phyloP scores from a whole-genome alignment of 495 filamentous ascomycete genomes.

The Thermochaetoides thermophila region DNA sequence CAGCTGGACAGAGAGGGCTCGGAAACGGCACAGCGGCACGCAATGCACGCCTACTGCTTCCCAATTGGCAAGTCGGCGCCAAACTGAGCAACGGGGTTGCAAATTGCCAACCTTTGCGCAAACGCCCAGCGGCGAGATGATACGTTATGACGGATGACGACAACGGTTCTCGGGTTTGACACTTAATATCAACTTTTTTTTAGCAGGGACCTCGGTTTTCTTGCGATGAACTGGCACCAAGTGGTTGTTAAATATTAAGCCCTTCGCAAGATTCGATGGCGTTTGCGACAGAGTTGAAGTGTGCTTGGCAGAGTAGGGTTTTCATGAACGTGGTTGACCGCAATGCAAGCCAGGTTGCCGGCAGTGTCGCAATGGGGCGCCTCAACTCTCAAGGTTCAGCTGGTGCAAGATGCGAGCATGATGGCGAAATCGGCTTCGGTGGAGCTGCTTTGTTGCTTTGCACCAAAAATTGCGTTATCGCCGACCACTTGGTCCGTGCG shows the following conservation, averaged over 20 bases:
- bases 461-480: conserved; percentile 23
- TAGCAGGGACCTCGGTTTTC: no score
- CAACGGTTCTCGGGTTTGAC: no score
- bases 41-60: conserved; percentile 14
- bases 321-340: background rate
- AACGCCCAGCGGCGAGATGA: no score
- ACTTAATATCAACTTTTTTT: no score
- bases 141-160: background rate
- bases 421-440: conserved; percentile 20
- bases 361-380: no score
- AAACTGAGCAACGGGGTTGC: no score
- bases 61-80: conserved; percentile 12
- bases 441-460: conserved; percentile 19
- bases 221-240: no score
- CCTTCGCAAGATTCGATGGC: background rate
- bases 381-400: no score
- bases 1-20: background rate
- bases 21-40: conserved; percentile 16
- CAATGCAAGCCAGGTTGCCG: background rate
- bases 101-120: background rate
- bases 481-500: conserved; percentile 8
- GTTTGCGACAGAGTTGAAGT: conserved; percentile 1
- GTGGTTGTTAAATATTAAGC: no score
- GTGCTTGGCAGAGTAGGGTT: background rate
- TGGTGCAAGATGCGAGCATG: conserved; percentile 14